These are phyloP conservation scores for Schwanniomyces polymorphus DNA, from an alignment of 805 yeast species.

Conservation along the genomic window DNA sequence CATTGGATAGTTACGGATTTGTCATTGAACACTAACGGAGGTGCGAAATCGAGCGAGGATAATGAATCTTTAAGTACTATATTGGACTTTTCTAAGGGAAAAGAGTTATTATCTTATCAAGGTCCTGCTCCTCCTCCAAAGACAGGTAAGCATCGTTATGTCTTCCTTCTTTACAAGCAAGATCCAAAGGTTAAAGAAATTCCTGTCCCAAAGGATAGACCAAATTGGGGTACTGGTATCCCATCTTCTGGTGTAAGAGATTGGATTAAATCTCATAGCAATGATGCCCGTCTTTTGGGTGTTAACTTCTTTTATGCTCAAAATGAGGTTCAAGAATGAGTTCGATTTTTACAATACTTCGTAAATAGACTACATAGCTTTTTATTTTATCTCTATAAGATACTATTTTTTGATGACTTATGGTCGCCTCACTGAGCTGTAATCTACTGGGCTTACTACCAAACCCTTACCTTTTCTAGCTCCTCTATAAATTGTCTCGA, in stretches of 20 bases:
- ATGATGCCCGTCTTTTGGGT: slow-evolving; percentile 59
- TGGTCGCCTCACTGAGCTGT: slow-evolving; percentile 34
- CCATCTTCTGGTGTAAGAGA: slow-evolving; percentile 78
- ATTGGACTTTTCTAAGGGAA: slow-evolving; percentile 36
- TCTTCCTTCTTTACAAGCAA: slow-evolving; percentile 72
- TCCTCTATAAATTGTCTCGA: slow-evolving; percentile 87
- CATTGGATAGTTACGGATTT: slow-evolving; percentile 70
- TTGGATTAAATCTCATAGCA: slow-evolving; percentile 65
- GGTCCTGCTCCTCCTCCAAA: slow-evolving; percentile 92
- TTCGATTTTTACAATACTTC: not conserved
- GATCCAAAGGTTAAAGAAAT: slow-evolving; percentile 42
- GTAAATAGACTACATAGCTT: not conserved
- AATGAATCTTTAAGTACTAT: slow-evolving; percentile 33
- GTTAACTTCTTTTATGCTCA: slow-evolving; percentile 87
- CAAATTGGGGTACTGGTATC: slow-evolving; percentile 83
- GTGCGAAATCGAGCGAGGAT: slow-evolving; percentile 10
- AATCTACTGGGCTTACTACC: slow-evolving; percentile 80
- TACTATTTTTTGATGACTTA: not conserved
- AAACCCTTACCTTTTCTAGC: slow-evolving; percentile 92
- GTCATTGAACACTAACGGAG: slow-evolving; percentile 36
- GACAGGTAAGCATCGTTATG: slow-evolving; percentile 87
- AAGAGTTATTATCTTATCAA: slow-evolving; percentile 53
- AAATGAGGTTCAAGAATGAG: slow-evolving; percentile 28
- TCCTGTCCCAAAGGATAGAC: slow-evolving; percentile 53
- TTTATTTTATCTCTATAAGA: not conserved